A percentile compares a stretch with the other conserved stretches of the same genome.
These are phyloP conservation scores for Colletotrichum navitas DNA, from an alignment of 2,329 filamentous ascomycete species.

Conservation along the genomic window DNA sequence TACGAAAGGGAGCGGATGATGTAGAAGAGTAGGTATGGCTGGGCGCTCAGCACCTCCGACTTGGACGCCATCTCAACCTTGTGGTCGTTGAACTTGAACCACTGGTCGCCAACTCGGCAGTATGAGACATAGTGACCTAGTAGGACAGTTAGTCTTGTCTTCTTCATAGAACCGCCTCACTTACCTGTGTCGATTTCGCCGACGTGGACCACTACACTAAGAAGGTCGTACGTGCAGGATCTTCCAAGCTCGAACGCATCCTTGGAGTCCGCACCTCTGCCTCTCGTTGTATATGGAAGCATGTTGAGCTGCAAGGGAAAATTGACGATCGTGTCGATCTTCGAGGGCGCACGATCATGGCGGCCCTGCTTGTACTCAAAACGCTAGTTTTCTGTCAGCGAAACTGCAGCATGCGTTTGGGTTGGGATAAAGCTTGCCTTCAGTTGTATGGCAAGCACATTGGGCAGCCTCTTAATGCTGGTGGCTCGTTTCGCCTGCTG, in stretches of 20 bases:
- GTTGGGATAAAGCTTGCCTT: constrained; percentile 70
- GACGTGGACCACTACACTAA: constrained; percentile 92
- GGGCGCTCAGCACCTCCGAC: constrained; percentile 85
- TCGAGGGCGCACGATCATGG: constrained; percentile 79
- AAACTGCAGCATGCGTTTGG: too few relatives aligned
- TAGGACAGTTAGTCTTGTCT: constrained; percentile 61
- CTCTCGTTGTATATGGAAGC: constrained; percentile 85
- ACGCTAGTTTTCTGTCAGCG: constrained; percentile 54
- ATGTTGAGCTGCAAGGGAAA: constrained; percentile 92
- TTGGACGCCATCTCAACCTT: constrained; percentile 87
- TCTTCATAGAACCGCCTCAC: constrained; percentile 53
- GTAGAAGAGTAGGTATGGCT: constrained; percentile 94
- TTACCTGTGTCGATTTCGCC: constrained; percentile 94
- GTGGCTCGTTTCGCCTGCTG: constrained; percentile 88
- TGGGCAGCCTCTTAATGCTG: constrained; percentile 85
- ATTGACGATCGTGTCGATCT: constrained; percentile 87
- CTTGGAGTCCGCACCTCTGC: constrained; percentile 63
- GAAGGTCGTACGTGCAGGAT: constrained; percentile 85
- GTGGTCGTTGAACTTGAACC: constrained; percentile 97
- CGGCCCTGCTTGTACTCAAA: constrained; percentile 80
- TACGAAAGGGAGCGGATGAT: constrained; percentile 72
- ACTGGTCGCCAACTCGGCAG: constrained; percentile 63
- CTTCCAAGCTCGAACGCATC: constrained; percentile 68
- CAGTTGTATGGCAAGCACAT: constrained; percentile 90
- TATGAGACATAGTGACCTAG: constrained; percentile 60